Evolutionary conservation across 176 grass and related monocot genomes (phyloP), one percentile per base, ranked within the genome.

Genomic region (Aegilops umbellulata): DNA sequence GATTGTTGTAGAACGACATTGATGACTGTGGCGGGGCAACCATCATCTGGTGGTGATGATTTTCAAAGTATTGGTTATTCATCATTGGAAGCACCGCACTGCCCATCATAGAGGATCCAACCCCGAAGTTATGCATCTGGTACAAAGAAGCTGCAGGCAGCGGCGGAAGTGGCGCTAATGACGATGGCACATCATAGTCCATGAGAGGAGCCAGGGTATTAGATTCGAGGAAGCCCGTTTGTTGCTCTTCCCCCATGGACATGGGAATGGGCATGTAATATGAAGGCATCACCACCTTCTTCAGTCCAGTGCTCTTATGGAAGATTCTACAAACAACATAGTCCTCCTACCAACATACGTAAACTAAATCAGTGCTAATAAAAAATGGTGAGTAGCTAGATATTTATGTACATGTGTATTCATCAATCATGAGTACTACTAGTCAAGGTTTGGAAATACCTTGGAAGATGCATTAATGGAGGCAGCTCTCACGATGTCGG

Each of bases 261-360:
- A 55, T 35, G 2, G 12, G 35, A 46, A 76, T 26, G 53, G 30
- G 4, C 17, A 85, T 36, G 38, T 11, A 6, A 73, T 83, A 35
- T 0, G 63, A 1, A 1, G 60, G 61, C 16, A 46, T 73, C 38
- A 6, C 31, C 12, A 4, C 22, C 65, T 71, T 88, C 86, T 84
- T 90, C 22, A 74, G 20, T 17, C 85, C 81, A 6, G 72, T 66
- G 60, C 10, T 80, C 87, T 94, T 97, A 55, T 89, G 41, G 74
- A 97, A 94, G 71, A 97, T 85, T 78, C 81, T 82, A 65, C 83
- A 92, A 0, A 94, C 80, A 9, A 90, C 88, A 92, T 90, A 92
- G 12, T 90, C 94, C 60, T 85, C 86, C 88, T 97, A 73, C 42
- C 38, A 17, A 66, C 35, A 29, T 22, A 58, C 8, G 11, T 14